A percentile compares a stretch with the other conserved stretches of the same genome.
These are phyloP conservation scores for Leptomonas pyrrhocoris DNA, from an alignment of 208 protist genomes.

Conservation along the genomic window DNA sequence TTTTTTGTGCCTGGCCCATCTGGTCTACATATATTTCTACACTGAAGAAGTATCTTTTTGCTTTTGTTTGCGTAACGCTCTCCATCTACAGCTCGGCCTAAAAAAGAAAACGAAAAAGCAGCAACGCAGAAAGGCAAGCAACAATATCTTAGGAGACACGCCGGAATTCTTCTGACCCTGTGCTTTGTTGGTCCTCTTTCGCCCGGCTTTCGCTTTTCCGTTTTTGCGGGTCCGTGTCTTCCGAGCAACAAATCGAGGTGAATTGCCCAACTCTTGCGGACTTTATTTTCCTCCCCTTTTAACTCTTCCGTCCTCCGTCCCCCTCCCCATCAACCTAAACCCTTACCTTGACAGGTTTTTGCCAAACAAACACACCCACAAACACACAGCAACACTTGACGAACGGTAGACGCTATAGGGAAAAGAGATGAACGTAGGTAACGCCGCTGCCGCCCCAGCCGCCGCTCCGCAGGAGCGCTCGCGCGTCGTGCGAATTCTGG, in stretches of 20 bases:
- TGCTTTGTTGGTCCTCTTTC: too few species aligned
- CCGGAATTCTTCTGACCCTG: too few species aligned
- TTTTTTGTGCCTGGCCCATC: neutral
- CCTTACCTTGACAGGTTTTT: too few species aligned
- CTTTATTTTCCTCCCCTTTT: neutral
- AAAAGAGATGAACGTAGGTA: slow-evolving; percentile 18
- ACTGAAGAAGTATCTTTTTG: too few species aligned
- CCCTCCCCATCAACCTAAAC: too few species aligned
- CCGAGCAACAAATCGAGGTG: too few species aligned
- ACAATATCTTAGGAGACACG: neutral
- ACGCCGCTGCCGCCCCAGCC: neutral
- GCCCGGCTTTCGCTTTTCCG: too few species aligned
- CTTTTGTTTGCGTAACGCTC: slow-evolving; percentile 14
- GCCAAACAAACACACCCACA: neutral
- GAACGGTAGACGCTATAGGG: neutral
- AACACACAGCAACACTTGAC: neutral
- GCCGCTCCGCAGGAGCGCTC: slow-evolving; percentile 16
- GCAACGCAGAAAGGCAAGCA: neutral
- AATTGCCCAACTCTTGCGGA: too few species aligned
- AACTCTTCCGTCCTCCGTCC: too few species aligned
- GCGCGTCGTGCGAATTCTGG: slow-evolving; percentile 14
- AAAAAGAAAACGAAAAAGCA: neutral
- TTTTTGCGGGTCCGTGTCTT: too few species aligned
- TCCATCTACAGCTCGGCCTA: neutral
- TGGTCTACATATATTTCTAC: too few species aligned